phyloP scores from a whole-genome alignment of 257 asterid genomes.

The Paulownia fortunei region DNA sequence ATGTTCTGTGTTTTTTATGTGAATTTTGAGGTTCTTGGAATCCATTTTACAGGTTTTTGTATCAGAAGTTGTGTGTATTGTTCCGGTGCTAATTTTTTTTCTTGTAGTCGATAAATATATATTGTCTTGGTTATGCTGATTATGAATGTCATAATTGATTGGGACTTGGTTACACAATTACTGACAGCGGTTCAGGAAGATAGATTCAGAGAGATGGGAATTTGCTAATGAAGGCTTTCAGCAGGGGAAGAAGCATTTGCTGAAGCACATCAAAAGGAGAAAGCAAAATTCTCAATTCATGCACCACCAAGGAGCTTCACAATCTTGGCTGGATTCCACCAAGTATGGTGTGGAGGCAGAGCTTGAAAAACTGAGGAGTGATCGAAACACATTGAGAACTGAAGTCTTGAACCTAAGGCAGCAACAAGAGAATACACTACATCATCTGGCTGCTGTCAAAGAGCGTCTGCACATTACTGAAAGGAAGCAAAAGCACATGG shows the following conservation, averaged over 20 bases:
- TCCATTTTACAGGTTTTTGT: neutral
- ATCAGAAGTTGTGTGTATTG: neutral
- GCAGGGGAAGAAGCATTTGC: slow-evolving; percentile 77
- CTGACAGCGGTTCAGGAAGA: slow-evolving; percentile 76
- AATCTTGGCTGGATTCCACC: slow-evolving; percentile 44
- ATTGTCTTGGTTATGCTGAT: neutral
- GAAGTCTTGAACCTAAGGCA: slow-evolving; percentile 64
- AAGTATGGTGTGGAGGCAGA: slow-evolving; percentile 45
- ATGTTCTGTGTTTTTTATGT: neutral
- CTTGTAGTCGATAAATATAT: neutral
- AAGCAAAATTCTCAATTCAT: slow-evolving; percentile 37
- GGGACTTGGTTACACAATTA: neutral
- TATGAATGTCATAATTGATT: neutral
- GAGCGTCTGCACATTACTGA: slow-evolving; percentile 58
- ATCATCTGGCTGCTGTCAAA: slow-evolving; percentile 45
- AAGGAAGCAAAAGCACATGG: slow-evolving; percentile 55
- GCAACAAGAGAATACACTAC: slow-evolving; percentile 58
- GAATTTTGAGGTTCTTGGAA: neutral
- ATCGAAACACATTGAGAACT: slow-evolving; percentile 43
- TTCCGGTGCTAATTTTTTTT: neutral
- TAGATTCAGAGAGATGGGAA: slow-evolving; percentile 90
- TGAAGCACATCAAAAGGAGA: slow-evolving; percentile 76
- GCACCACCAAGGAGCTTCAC: slow-evolving; percentile 27
- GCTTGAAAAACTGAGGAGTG: slow-evolving; percentile 54
- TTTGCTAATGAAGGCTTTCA: slow-evolving; percentile 77